Evolutionary conservation across 805 yeast genomes (phyloP), one percentile per base, ranked within the genome.

Genomic region (Cyberlindnera mississippiensis): DNA sequence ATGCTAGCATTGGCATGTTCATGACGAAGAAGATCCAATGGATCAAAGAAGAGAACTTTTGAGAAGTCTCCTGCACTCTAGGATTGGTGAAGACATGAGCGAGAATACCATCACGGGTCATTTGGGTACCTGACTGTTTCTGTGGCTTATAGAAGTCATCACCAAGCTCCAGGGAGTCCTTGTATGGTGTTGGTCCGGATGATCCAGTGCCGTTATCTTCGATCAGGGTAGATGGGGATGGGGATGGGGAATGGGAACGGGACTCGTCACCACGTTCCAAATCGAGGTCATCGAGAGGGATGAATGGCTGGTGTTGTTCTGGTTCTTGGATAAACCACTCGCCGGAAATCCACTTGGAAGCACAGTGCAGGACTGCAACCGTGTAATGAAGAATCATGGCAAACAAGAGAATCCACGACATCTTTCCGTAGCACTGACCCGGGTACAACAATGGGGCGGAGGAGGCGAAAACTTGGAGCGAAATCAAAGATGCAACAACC

Each of bases 361-460:
- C 72, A 10, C 68, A 61, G 36, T 69, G 63, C 27, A 83, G 54
- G 6, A 80, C 50, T 0, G 88, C 81, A 14, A 77, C 57, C 11
- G 68, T 46, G 56, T 73, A 76, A 50, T 86, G 96, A 2, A 68
- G 62, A 2, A 72, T 43, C 2, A 80, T 61, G 10, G 78, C 60
- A 37, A 81, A 57, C 10, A 82, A 62, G 44, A 88, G 62, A 10
- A 85, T 73, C 56, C 75, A 66, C 18, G 84, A 73, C 78, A 85
- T 78, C 53, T 72, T 75, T 12, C 76, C 64, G 62, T 89, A 89
- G 1, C 84, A 82, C 57, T 86, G 86, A 31, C 73, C 69, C 1
- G 96, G 96, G 59, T 87, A 91, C 53, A 87, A 66, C 41, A 73
- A 69, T 0, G 85, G 83, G 18, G 80, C 81, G 14, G 82, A 67